Conservation (phyloP, 345 rosid species). For the Barbarea vulgaris region DNA sequence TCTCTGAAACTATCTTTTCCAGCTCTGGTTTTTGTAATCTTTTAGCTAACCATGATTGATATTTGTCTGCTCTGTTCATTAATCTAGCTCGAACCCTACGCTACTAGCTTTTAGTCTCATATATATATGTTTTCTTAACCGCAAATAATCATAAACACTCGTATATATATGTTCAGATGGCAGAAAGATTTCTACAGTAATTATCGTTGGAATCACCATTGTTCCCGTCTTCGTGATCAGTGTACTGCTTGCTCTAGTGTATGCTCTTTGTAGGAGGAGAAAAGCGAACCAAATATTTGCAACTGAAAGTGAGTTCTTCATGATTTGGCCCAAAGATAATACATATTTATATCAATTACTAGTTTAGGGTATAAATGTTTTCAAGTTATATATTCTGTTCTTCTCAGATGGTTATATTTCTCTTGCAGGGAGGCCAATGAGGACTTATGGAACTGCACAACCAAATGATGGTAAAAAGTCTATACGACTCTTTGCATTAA, state of each 20-base stretch:
- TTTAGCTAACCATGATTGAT: background rate
- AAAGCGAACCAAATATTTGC: background rate
- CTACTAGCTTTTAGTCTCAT: background rate
- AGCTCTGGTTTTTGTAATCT: background rate
- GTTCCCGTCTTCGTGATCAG: no score
- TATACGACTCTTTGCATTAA: background rate
- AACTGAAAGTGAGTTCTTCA: constrained; percentile 16
- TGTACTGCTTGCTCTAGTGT: constrained; percentile 1
- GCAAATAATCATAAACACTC: no score
- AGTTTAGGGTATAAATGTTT: background rate
- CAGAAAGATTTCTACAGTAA: background rate
- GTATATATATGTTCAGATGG: background rate
- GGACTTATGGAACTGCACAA: background rate
- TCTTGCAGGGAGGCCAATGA: constrained; percentile 23
- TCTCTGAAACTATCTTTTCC: background rate
- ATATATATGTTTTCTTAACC: no score
- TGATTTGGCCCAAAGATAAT: background rate
- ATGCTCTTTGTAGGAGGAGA: background rate
- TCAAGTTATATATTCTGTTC: background rate
- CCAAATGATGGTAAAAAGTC: constrained; percentile 40
- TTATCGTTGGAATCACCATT: background rate
- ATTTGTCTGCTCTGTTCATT: background rate
- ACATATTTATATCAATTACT: constrained; percentile 19
- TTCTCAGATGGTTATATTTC: constrained; percentile 36
- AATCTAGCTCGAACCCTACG: background rate